Evolutionary conservation across 768 basidiomycete species (phyloP), one percentile per base, ranked within the genome.

Genomic region (Omphalotus guepiniiformis): DNA sequence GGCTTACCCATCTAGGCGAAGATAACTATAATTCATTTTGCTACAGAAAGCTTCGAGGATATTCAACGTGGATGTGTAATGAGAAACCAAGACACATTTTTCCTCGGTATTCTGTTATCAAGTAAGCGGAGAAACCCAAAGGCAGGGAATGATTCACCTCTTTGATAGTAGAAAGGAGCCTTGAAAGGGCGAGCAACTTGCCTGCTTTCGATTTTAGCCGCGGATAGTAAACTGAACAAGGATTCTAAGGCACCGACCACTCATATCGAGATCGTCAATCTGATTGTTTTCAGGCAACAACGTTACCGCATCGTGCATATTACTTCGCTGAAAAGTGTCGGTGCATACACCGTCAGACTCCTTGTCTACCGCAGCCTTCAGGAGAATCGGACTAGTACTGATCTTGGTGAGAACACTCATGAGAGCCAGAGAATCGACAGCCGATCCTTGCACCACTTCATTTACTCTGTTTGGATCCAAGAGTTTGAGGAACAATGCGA

Each of bases 31-130:
- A 8, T 72, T 68, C 55, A 75, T 80, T 53, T 76, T 80, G 63
- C 82, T 79, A 68, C 93, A 95, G 55, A 83, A 88, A 3, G 80
- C 80, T 68, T 97, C 92, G 25, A 99, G 71, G 47, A 99, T 80
- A 58, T 97, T 89, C 44, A 99, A 80, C 1, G 94, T 96, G 4
- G 88, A 85, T 0, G 94, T 98, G 58, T 88, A 99, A 61, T 98
- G 94, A n/a, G 93, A 97, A 27, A 95, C 90, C 34, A 99, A 67
- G 27, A 97, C 87, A 56, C 92, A 88, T 77, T 99, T 99, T 68
- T 99, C 95, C 32, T 88, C 83, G 0, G 90, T 93, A 28, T 72
- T 69, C 83, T 90, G 49, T 16, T 7, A 40, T 42, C 48, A 16
- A 6, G 56, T 34, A 53, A 44, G 29, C 37, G 42, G 22, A 37